Evolutionary conservation across 2,329 filamentous ascomycete species (phyloP).

Genomic region (Metarhizium guizhouense): DNA sequence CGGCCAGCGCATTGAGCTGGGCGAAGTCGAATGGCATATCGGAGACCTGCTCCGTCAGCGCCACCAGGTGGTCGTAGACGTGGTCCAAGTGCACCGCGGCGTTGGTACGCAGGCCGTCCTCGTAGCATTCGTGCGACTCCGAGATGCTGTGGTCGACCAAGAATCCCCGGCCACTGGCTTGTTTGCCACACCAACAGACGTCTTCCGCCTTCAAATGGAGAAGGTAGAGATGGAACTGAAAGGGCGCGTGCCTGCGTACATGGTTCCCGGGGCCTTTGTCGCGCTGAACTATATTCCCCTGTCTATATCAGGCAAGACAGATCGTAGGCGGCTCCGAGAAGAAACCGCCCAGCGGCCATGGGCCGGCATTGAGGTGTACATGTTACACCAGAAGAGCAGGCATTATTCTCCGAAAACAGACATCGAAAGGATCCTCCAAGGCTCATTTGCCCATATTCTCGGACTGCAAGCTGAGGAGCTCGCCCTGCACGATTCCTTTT

Average conservation of each 20-base stretch:
- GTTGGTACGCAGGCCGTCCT: neutral
- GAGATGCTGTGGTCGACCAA: neutral
- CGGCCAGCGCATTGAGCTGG: slow-evolving; percentile 42
- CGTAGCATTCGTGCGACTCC: neutral
- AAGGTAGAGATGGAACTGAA: neutral
- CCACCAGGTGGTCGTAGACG: neutral
- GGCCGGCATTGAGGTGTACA: neutral
- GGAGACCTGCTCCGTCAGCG: neutral
- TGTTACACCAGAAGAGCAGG: neutral
- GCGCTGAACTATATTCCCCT: neutral
- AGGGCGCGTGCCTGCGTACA: neutral
- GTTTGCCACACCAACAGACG: neutral
- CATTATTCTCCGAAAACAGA: neutral
- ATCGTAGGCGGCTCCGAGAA: neutral
- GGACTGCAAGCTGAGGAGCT: neutral
- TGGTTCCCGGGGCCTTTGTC: neutral
- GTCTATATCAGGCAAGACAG: neutral
- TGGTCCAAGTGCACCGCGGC: neutral
- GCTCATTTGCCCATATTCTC: neutral
- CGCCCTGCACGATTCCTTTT: neutral
- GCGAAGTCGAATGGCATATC: slow-evolving; percentile 8
- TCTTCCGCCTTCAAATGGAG: neutral
- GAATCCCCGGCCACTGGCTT: neutral
- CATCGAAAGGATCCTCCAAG: neutral
- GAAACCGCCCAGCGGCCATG: neutral